Conservation (phyloP, 495 filamentous ascomycete species). For the Penicillium macrosclerotiorum region DNA sequence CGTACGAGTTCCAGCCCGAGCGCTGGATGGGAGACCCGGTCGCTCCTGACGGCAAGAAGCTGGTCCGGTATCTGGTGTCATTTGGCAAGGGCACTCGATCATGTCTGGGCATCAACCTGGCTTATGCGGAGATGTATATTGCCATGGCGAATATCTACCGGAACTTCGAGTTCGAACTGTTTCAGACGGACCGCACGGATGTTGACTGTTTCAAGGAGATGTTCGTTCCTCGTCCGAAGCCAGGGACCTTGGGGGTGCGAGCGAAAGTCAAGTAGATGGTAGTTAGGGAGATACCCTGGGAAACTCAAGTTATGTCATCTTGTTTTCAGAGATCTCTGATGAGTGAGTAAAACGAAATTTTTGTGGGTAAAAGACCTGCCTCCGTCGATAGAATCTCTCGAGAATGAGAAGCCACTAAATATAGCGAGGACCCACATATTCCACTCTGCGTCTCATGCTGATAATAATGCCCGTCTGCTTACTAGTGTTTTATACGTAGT, state of each 20-base stretch:
- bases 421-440: too few relatives aligned
- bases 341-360: too few relatives aligned
- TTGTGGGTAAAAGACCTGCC: too few relatives aligned
- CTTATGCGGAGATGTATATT: constrained; percentile 45
- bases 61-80: constrained; percentile 10
- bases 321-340: too few relatives aligned
- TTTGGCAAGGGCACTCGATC: constrained; percentile 32
- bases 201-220: neutral
- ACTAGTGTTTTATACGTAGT: too few relatives aligned
- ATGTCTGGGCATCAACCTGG: constrained; percentile 44
- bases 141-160: constrained; percentile 43
- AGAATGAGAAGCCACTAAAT: too few relatives aligned
- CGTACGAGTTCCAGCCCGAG: neutral
- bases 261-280: too few relatives aligned
- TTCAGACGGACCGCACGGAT: constrained; percentile 7
- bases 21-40: neutral
- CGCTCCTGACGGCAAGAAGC: neutral
- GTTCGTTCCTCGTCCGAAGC: neutral
- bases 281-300: too few relatives aligned
- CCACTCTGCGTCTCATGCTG: too few relatives aligned
- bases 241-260: neutral
- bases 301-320: too few relatives aligned
- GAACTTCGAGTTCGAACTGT: constrained; percentile 28
- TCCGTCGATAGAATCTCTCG: too few relatives aligned
- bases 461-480: too few relatives aligned